Conservation (phyloP, 345 rosid genomes). For the Rhodamnia rubescens region DNA sequence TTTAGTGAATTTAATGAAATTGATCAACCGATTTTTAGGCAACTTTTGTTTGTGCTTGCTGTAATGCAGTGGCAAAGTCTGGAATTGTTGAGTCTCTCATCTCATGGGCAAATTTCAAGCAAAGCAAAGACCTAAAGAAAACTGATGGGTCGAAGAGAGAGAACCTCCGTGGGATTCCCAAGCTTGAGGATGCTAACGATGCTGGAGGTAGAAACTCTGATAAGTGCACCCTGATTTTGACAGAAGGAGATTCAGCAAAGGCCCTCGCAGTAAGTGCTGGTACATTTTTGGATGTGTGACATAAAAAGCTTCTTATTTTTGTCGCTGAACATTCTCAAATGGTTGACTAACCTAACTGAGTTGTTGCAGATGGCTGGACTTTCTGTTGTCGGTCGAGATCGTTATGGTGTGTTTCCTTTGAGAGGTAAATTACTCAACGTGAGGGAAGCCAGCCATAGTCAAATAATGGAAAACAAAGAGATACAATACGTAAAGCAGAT, state of each 20-base stretch:
- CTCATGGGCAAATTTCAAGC: slow-evolving; percentile 86
- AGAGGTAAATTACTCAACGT: slow-evolving; percentile 91
- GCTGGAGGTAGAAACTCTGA: slow-evolving; percentile 81
- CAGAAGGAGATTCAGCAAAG: slow-evolving; percentile 99
- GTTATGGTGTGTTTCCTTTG: slow-evolving; percentile 82
- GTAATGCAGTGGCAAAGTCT: slow-evolving; percentile 66
- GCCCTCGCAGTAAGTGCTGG: slow-evolving; percentile 68
- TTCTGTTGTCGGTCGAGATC: slow-evolving; percentile 47
- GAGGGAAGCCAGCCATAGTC: slow-evolving; percentile 81
- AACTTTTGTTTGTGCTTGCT: not conserved
- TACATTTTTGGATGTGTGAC: not conserved
- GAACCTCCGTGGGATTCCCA: slow-evolving; percentile 48
- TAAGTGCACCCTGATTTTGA: slow-evolving; percentile 77
- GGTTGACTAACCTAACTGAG: not conserved
- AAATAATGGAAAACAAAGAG: slow-evolving; percentile 76
- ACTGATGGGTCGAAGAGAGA: slow-evolving; percentile 72
- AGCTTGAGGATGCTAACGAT: slow-evolving; percentile 85
- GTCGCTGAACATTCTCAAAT: not conserved
- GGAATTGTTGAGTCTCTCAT: slow-evolving; percentile 70
- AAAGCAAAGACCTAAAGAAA: slow-evolving; percentile 81
- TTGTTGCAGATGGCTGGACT: slow-evolving; percentile 64
- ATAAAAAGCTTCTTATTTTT: not conserved
- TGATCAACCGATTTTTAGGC: not conserved
- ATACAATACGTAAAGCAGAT: slow-evolving; percentile 79
- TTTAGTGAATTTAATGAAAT: not conserved